These are phyloP conservation scores for Penicillium ochrochloron DNA, from an alignment of 495 filamentous ascomycete species.

Conservation along the genomic window DNA sequence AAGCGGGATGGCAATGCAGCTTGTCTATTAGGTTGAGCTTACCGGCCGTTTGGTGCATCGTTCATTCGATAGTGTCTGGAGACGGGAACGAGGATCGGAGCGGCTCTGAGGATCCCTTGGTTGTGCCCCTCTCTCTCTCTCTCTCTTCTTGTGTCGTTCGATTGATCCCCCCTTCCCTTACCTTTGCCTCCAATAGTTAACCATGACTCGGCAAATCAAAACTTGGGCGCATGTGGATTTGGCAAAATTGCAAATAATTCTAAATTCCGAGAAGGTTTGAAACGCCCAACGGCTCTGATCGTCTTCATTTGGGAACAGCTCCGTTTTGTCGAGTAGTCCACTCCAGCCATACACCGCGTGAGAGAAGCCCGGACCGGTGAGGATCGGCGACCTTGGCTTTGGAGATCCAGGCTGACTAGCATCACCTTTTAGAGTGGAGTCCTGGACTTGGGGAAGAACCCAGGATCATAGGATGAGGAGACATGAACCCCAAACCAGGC, in stretches of 20 bases:
- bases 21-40: conserved; percentile 1
- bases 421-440: conserved; percentile 3
- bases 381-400: conserved; percentile 27
- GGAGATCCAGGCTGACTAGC: conserved; percentile 19
- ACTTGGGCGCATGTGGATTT: not conserved
- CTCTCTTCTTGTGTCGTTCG: not conserved
- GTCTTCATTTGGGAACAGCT: conserved; percentile 18
- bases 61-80: not conserved
- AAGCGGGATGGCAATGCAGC: not conserved
- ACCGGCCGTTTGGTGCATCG: not conserved
- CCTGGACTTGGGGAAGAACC: conserved; percentile 13
- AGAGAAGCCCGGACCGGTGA: conserved; percentile 20
- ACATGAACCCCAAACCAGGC: not conserved
- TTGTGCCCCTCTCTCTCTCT: too few relatives aligned
- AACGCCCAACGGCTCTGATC: conserved; percentile 26
- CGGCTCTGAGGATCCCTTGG: not conserved
- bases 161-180: not conserved
- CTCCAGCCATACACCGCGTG: conserved; percentile 18
- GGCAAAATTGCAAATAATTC: not conserved
- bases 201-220: not conserved
- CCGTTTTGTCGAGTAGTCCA: conserved; percentile 14
- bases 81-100: conserved; percentile 1
- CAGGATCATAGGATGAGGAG: conserved; percentile 4
- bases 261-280: conserved; percentile 24
- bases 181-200: not conserved